These are phyloP conservation scores for Myrica gale DNA, from an alignment of 306 rosid species.

Conservation along the genomic window DNA sequence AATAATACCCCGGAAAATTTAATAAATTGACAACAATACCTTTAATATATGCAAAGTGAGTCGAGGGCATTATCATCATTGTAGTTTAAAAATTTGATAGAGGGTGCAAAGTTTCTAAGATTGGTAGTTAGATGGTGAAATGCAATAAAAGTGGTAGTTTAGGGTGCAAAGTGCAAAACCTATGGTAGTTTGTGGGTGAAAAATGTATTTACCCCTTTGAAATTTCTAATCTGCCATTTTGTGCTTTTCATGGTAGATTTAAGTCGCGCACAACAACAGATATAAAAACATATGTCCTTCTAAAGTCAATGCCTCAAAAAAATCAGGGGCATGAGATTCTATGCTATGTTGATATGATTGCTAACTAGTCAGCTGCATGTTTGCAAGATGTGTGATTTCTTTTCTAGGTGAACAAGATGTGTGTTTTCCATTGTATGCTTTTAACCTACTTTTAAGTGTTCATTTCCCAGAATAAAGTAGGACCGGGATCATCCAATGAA, in stretches of 20 bases:
- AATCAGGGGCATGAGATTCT: neutral
- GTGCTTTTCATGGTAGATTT: neutral
- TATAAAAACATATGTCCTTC: neutral
- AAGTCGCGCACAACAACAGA: slow-evolving; percentile 15
- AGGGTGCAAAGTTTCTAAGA: too few relatives aligned
- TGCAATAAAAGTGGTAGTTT: too few relatives aligned
- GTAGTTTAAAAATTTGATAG: too few relatives aligned
- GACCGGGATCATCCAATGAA: slow-evolving; percentile 51
- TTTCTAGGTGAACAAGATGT: too few relatives aligned
- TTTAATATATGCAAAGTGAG: too few relatives aligned
- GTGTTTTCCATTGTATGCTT: neutral
- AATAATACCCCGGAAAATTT: too few relatives aligned
- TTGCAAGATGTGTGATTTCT: neutral
- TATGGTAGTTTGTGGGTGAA: too few relatives aligned
- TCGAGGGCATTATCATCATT: too few relatives aligned
- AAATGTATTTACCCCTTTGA: too few relatives aligned
- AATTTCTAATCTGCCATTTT: slow-evolving; percentile 7
- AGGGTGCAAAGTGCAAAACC: too few relatives aligned
- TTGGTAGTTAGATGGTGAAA: too few relatives aligned
- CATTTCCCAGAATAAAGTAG: slow-evolving; percentile 53
- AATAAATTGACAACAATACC: too few relatives aligned
- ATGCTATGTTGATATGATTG: slow-evolving; percentile 9
- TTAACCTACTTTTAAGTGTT: neutral
- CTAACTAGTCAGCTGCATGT: neutral
- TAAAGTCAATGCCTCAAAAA: neutral